These are phyloP conservation scores for Hydnomerulius pinastri DNA, from an alignment of 768 basidiomycete genomes.

Conservation along the genomic window DNA sequence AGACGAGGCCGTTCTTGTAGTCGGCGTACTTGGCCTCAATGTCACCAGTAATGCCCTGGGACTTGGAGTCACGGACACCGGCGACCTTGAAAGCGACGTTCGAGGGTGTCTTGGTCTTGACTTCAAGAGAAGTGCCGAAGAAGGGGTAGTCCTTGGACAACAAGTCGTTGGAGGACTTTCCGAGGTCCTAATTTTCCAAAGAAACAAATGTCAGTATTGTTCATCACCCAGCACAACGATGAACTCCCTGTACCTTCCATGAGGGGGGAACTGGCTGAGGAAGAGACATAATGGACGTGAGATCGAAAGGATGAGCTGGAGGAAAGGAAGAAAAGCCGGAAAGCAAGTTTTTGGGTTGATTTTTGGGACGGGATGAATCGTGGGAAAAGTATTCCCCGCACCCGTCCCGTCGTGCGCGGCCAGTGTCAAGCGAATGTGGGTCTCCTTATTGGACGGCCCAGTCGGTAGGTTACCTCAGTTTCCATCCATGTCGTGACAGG, in stretches of 20 bases:
- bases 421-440: too few species aligned
- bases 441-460: too few species aligned
- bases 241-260: slow-evolving; percentile 72
- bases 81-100: slow-evolving; percentile 93
- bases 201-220: not conserved
- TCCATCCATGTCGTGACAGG: too few species aligned
- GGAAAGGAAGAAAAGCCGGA: slow-evolving; percentile 6
- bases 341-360: slow-evolving; percentile 6
- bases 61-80: slow-evolving; percentile 78
- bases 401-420: not conserved
- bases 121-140: slow-evolving; percentile 69
- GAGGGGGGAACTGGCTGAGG: slow-evolving; percentile 96
- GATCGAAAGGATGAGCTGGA: slow-evolving; percentile 19
- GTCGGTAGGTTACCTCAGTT: too few species aligned
- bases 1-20: slow-evolving; percentile 87
- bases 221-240: not conserved
- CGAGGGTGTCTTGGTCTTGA: slow-evolving; percentile 88
- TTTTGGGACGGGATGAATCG: slow-evolving; percentile 26
- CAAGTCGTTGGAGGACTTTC: slow-evolving; percentile 96
- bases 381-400: slow-evolving; percentile 23
- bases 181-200: slow-evolving; percentile 66
- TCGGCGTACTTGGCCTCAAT: slow-evolving; percentile 95
- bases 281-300: slow-evolving; percentile 68
- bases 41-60: slow-evolving; percentile 77
- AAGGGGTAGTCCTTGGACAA: slow-evolving; percentile 91